Conservation (phyloP, 148 eudicot species). For the Cornus kousa region DNA sequence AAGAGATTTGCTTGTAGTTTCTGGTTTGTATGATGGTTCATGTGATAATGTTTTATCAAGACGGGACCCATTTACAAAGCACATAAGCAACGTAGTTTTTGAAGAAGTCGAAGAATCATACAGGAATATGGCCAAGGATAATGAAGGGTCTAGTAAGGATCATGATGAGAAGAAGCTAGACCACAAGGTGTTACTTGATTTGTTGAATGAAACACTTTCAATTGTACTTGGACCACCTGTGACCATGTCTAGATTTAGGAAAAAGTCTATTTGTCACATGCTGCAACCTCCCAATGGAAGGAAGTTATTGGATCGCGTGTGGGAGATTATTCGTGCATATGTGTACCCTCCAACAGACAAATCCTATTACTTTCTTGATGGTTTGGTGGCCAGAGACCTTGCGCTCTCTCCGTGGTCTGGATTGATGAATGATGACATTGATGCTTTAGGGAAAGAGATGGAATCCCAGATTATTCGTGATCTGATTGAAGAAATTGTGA, state of each 20-base stretch:
- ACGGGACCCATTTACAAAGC: slow-evolving; percentile 76
- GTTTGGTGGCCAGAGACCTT: slow-evolving; percentile 63
- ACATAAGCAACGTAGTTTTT: slow-evolving; percentile 50
- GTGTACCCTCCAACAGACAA: slow-evolving; percentile 46
- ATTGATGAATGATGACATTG: slow-evolving; percentile 55
- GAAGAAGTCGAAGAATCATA: slow-evolving; percentile 74
- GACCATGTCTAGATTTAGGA: slow-evolving; percentile 47
- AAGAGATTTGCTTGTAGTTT: slow-evolving; percentile 67
- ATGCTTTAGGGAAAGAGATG: slow-evolving; percentile 54
- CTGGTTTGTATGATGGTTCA: slow-evolving; percentile 69
- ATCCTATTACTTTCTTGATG: slow-evolving; percentile 44
- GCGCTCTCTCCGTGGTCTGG: slow-evolving; percentile 50
- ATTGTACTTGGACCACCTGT: slow-evolving; percentile 53
- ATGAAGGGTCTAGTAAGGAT: slow-evolving; percentile 27
- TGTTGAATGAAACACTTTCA: slow-evolving; percentile 70
- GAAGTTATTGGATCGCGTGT: slow-evolving; percentile 55
- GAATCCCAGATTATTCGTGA: slow-evolving; percentile 55
- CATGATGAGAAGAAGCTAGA: slow-evolving; percentile 31
- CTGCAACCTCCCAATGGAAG: slow-evolving; percentile 47
- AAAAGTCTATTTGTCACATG: slow-evolving; percentile 32
- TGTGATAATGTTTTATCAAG: slow-evolving; percentile 46
- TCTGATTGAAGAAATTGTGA: slow-evolving; percentile 62
- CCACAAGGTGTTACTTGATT: slow-evolving; percentile 68
- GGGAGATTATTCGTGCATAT: slow-evolving; percentile 53
- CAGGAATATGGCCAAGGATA: slow-evolving; percentile 27